phyloP scores from a whole-genome alignment of 148 eudicot species.

The Diospyros lotus region DNA sequence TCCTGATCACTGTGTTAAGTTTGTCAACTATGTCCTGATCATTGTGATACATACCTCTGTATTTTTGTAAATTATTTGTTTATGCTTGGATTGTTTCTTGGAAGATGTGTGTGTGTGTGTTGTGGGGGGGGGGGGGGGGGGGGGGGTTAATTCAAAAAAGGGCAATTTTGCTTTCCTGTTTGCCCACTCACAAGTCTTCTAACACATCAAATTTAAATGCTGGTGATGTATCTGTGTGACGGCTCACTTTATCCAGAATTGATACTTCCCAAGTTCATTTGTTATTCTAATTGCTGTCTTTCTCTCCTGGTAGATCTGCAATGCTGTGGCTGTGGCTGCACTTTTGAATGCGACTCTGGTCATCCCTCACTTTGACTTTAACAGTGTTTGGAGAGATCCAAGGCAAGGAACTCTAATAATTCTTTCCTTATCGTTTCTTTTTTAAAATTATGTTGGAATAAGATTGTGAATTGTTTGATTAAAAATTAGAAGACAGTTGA shows the following conservation, averaged over 20 bases:
- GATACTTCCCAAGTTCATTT: neutral
- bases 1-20: too few relatives aligned
- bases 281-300: neutral
- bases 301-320: constrained; percentile 61
- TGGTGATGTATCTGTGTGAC: neutral
- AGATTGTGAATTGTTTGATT: too few relatives aligned
- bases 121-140: too few relatives aligned
- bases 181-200: neutral
- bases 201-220: neutral
- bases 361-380: constrained; percentile 69
- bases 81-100: neutral
- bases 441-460: neutral
- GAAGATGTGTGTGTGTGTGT: neutral
- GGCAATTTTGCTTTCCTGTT: neutral
- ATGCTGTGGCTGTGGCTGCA: constrained; percentile 90
- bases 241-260: neutral
- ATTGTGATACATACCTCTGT: too few relatives aligned
- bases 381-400: constrained; percentile 81
- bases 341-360: constrained; percentile 67
- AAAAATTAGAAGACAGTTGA: too few relatives aligned
- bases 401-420: constrained; percentile 35
- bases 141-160: too few relatives aligned
- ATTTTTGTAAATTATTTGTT: neutral
- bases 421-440: neutral
- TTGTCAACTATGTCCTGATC: too few relatives aligned